Percentiles rank a stretch among this genome's conserved stretches.
Evolutionary conservation across 2,329 filamentous ascomycete species (phyloP).

Genomic region (Calonectria honghensis): DNA sequence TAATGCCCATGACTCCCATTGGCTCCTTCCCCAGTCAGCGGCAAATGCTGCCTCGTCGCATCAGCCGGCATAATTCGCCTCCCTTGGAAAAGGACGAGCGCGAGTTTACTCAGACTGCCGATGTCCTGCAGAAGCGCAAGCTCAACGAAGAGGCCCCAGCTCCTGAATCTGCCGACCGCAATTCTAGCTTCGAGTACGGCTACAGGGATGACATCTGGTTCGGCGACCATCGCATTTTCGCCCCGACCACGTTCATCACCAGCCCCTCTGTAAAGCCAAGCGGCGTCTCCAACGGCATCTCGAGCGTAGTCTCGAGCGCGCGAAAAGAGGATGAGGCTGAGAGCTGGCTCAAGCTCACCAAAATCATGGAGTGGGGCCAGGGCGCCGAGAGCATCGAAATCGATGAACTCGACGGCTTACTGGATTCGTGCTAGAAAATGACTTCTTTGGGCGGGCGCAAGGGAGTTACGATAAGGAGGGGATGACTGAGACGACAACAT

Average conservation of each 20-base stretch:
- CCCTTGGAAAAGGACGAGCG: slow-evolving; percentile 95
- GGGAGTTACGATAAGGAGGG: slow-evolving; percentile 42
- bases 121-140: slow-evolving; percentile 83
- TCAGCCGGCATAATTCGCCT: slow-evolving; percentile 83
- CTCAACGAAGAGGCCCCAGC: slow-evolving; percentile 66
- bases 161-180: slow-evolving; percentile 57
- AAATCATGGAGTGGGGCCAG: slow-evolving; percentile 75
- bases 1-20: slow-evolving; percentile 77
- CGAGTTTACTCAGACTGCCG: slow-evolving; percentile 97
- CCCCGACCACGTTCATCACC: slow-evolving; percentile 67
- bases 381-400: slow-evolving; percentile 93
- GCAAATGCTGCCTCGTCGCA: slow-evolving; percentile 61
- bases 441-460: slow-evolving; percentile 47
- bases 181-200: slow-evolving; percentile 58
- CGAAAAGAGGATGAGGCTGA: slow-evolving; percentile 64
- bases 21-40: slow-evolving; percentile 74
- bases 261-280: slow-evolving; percentile 72
- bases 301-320: slow-evolving; percentile 51
- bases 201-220: slow-evolving; percentile 73
- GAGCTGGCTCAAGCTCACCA: slow-evolving; percentile 64
- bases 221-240: slow-evolving; percentile 64
- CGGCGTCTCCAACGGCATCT: slow-evolving; percentile 47
- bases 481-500: slow-evolving; percentile 50
- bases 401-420: slow-evolving; percentile 92
- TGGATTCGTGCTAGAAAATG: slow-evolving; percentile 80